Evolutionary conservation across 179 eudicot genomes (phyloP).

Genomic region (Drosera spatulata): DNA sequence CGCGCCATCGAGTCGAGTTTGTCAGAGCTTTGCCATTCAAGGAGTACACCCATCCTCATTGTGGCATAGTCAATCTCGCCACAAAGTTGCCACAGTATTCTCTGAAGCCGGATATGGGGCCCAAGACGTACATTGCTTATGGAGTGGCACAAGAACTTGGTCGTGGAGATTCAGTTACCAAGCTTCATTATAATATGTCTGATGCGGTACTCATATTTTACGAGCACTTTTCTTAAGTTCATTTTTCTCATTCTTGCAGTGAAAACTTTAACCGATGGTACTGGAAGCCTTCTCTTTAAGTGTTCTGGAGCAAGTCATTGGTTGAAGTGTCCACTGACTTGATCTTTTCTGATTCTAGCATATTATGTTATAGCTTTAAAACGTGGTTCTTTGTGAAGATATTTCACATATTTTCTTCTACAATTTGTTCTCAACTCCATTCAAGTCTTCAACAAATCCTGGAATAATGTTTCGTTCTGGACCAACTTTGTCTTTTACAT

Average conservation of each 20-base stretch:
- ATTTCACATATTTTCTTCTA: too few species aligned
- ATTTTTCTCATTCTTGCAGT: not conserved
- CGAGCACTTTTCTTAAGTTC: not conserved
- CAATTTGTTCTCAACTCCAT: too few species aligned
- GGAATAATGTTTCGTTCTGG: too few species aligned
- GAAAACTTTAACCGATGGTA: too few species aligned
- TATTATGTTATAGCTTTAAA: too few species aligned
- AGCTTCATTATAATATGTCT: constrained; percentile 73
- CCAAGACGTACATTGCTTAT: constrained; percentile 72
- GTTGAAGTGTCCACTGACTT: too few species aligned
- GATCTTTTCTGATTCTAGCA: too few species aligned
- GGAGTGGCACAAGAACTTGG: constrained; percentile 61
- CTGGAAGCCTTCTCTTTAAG: too few species aligned
- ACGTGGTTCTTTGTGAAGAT: too few species aligned
- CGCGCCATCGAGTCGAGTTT: constrained; percentile 67
- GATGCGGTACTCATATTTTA: constrained; percentile 33
- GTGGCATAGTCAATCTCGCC: constrained; percentile 50
- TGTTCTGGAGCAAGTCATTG: too few species aligned
- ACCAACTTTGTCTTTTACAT: too few species aligned
- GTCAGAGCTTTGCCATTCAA: constrained; percentile 55
- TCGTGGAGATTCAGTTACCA: constrained; percentile 76
- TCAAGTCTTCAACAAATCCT: too few species aligned
- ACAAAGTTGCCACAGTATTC: constrained; percentile 32
- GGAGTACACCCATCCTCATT: constrained; percentile 53
- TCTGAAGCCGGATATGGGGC: constrained; percentile 69